phyloP scores from a whole-genome alignment of 1,284 basidiomycete species.

The Pisolithus thermaeus region DNA sequence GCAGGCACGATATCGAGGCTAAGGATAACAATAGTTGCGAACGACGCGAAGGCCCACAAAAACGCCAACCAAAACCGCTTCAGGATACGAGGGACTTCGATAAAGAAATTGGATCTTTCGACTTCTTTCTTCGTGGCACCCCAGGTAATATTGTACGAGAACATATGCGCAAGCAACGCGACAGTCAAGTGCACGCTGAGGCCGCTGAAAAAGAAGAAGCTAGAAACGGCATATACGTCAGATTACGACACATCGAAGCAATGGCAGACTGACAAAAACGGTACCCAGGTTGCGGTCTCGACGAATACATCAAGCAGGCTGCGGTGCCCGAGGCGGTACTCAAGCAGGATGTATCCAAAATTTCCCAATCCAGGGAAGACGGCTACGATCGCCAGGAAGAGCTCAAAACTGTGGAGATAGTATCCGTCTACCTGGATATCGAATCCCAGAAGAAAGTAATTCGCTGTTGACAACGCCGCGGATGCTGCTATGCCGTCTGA shows the following conservation, averaged over 20 bases:
- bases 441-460: conserved; percentile 65
- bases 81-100: conserved; percentile 41
- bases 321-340: conserved; percentile 66
- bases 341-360: conserved; percentile 59
- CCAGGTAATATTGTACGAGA: conserved; percentile 45
- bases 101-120: conserved; percentile 42
- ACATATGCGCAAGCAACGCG: conserved; percentile 37
- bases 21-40: conserved; percentile 38
- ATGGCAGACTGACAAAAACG: conserved; percentile 56
- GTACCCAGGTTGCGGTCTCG: conserved; percentile 68
- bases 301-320: conserved; percentile 45
- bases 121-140: conserved; percentile 35
- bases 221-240: conserved; percentile 5
- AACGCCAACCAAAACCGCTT: conserved; percentile 36
- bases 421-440: conserved; percentile 56
- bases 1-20: conserved; percentile 36
- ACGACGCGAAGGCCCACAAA: conserved; percentile 19
- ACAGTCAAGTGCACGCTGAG: conserved; percentile 34
- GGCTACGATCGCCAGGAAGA: conserved; percentile 66
- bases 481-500: conserved; percentile 67
- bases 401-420: conserved; percentile 63
- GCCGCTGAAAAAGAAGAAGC: conserved; percentile 40
- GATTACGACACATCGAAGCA: background rate
- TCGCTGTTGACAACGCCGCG: conserved; percentile 52
- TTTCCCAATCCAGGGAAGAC: conserved; percentile 71